Evolutionary conservation across 495 filamentous ascomycete species (phyloP), one percentile per base, ranked within the genome.

Genomic region (Margaritispora aquatica): DNA sequence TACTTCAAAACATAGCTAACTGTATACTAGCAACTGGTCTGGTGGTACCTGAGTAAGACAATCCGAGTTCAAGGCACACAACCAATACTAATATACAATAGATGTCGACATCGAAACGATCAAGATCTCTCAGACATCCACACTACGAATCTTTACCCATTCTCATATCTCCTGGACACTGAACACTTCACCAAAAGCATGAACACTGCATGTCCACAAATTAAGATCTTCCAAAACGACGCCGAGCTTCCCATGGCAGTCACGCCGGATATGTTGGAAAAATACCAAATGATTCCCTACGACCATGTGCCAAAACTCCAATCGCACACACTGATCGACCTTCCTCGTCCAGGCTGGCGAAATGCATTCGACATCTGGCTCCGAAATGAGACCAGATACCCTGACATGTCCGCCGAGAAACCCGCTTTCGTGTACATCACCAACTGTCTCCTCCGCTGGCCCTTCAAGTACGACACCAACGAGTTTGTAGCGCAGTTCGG

Each of bases 141-240:
- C 24, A 26, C 51, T 29, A 4, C 31, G 11, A 58, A 26, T 26
- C 0, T 21, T 34, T 24, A 46, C 24, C 44, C 8, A 27, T 10
- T 21, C 23, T 22, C 4, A 4, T 41, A 20, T 53, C 24, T 59
- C 51, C 1, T 73, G 75, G 58, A 61, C 51, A 58, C 77, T 77
- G 67, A 71, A 77, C 65, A 75, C 63, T 77, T 81, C 66, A 67
- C 68, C 0, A 34, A 19, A 26, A 67, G 61, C 4, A 58, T 79
- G 29, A 54, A 34, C 0, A 52, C 56, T 0, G 60, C 73, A 0
- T 81, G 77, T 55, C 73, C 72, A 7, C 67, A 73, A 57, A 67
- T 75, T 63, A 62, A 66, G 21, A 19, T 75, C 21, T 61, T 61
- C 23, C 5, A 15, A 55, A 46, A 24, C 13, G 53, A 61, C 9